These are phyloP conservation scores for Rutstroemia sp. DNA, from an alignment of 2,329 filamentous ascomycete species.

Conservation along the genomic window DNA sequence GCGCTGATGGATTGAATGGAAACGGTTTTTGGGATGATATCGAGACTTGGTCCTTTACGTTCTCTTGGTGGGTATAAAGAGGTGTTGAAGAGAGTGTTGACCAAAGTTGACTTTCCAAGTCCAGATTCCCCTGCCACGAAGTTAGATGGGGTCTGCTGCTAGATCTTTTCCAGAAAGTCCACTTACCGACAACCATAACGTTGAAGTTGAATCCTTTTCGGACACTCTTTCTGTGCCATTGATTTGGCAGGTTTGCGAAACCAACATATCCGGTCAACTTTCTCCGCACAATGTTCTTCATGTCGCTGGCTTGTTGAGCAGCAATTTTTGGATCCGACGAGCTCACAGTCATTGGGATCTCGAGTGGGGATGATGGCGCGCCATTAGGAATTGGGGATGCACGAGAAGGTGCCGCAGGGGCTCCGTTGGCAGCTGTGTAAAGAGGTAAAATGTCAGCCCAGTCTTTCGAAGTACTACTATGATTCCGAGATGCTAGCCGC, in stretches of 20 bases:
- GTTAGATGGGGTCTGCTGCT: slow-evolving; percentile 13
- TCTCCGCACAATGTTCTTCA: slow-evolving; percentile 84
- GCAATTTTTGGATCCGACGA: slow-evolving; percentile 30
- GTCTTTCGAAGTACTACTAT: slow-evolving; percentile 22
- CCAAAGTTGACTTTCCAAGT: slow-evolving; percentile 95
- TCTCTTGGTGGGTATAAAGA: slow-evolving; percentile 98
- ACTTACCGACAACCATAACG: slow-evolving; percentile 99
- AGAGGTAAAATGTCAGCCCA: slow-evolving; percentile 30
- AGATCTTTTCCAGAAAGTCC: not conserved
- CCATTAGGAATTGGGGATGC: slow-evolving; percentile 26
- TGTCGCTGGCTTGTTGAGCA: slow-evolving; percentile 31
- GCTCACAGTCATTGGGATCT: slow-evolving; percentile 30
- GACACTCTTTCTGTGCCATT: slow-evolving; percentile 99
- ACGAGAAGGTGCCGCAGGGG: slow-evolving; percentile 24
- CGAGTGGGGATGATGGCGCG: slow-evolving; percentile 21
- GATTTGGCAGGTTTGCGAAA: slow-evolving; percentile 97
- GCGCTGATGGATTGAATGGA: slow-evolving; percentile 92
- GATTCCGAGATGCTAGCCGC: slow-evolving; percentile 19
- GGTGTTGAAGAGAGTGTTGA: slow-evolving; percentile 99
- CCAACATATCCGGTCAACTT: slow-evolving; percentile 98
- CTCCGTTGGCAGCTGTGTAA: slow-evolving; percentile 30
- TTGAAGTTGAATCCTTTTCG: slow-evolving; percentile 99
- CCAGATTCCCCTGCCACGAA: slow-evolving; percentile 79
- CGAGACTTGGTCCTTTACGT: slow-evolving; percentile 92
- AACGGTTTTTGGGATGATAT: slow-evolving; percentile 97